Conservation (phyloP, 2,329 filamentous ascomycete species). For the Sporothrix brunneoviolacea region DNA sequence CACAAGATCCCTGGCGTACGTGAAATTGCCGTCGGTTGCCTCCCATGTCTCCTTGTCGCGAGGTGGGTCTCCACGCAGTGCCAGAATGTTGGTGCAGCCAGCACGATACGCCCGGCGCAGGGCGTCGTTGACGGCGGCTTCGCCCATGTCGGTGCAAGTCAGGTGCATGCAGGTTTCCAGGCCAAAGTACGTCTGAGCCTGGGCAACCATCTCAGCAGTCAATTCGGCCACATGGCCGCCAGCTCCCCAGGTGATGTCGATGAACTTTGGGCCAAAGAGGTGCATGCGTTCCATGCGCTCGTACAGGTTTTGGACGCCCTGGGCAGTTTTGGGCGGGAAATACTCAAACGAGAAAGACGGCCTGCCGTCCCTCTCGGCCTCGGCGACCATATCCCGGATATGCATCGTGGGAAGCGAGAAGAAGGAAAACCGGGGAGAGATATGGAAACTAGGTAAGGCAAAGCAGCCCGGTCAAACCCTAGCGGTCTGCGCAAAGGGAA, state of each 20-base stretch:
- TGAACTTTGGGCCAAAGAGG: slow-evolving; percentile 74
- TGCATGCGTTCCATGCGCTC: slow-evolving; percentile 99
- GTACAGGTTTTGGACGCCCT: slow-evolving; percentile 98
- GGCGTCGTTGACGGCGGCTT: slow-evolving; percentile 83
- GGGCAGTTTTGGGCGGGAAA: slow-evolving; percentile 95
- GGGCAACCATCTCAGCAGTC: slow-evolving; percentile 95
- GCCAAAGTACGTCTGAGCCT: slow-evolving; percentile 90
- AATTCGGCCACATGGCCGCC: slow-evolving; percentile 85
- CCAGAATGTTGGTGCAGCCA: slow-evolving; percentile 95
- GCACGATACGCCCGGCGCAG: slow-evolving; percentile 84
- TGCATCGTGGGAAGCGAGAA: slow-evolving; percentile 61
- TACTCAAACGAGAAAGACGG: slow-evolving; percentile 98
- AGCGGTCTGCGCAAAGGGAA: neutral
- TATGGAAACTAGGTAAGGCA: neutral
- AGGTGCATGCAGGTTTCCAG: slow-evolving; percentile 99
- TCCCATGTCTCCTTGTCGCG: slow-evolving; percentile 92
- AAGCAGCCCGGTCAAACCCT: neutral
- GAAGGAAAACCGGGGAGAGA: neutral
- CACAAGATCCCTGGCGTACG: slow-evolving; percentile 84
- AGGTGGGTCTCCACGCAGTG: slow-evolving; percentile 86
- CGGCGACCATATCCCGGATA: slow-evolving; percentile 83
- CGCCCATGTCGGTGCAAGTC: slow-evolving; percentile 97
- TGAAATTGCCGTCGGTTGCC: slow-evolving; percentile 77
- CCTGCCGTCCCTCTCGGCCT: slow-evolving; percentile 69
- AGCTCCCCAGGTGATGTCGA: slow-evolving; percentile 98